Evolutionary conservation across 139 green algal species (phyloP), one percentile per base, ranked within the genome.

Genomic region (Tetradesmus obliquus): DNA sequence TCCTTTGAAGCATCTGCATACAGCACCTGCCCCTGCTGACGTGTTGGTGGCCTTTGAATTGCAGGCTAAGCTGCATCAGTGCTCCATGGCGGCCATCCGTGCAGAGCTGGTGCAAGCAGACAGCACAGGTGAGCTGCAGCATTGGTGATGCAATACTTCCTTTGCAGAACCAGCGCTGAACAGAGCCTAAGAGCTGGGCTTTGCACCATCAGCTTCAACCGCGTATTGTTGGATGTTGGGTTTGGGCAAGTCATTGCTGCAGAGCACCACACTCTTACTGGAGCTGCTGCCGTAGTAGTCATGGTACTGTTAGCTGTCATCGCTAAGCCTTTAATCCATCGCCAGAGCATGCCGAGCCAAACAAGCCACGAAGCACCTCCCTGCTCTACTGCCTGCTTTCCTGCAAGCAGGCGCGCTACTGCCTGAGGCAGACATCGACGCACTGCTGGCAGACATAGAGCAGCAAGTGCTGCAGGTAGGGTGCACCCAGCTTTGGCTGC

Each of bases 11-110:
- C 53, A 86, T 66, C 5, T 51, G 53, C 81, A 32, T 9, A 5
- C 51, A 5, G 22, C 17, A 51, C 19, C 17, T 32, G 19, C 72
- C 72, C 6, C 15, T 9, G 10, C 19, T 32, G 19, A 24, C 72
- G 10, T 72, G 60, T 19, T 72, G 10, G 10, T 13, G 32, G 32
- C 32, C 24, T n/a, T 76, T 57, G 3, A 20, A 1, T 45, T 81
- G 86, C 86, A 90, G 86, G 86, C 69, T 8, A 66, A 71, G 20
- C 86, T 90, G 17, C 86, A 90, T 83, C 55, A 22, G 32, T 51
- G 19, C 51, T 79, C 86, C 2, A 71, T 90, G 69, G 86, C 74
- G 0, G 86, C 86, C 9, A 90, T 90, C 51, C 55, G 69, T 10
- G 53, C 66, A 12, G 69, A 90, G 86, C 69, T 90, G 17, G 57